Base-by-base conservation (phyloP, 2,329 filamentous ascomycete species). In the Claviceps maximensis region DNA sequence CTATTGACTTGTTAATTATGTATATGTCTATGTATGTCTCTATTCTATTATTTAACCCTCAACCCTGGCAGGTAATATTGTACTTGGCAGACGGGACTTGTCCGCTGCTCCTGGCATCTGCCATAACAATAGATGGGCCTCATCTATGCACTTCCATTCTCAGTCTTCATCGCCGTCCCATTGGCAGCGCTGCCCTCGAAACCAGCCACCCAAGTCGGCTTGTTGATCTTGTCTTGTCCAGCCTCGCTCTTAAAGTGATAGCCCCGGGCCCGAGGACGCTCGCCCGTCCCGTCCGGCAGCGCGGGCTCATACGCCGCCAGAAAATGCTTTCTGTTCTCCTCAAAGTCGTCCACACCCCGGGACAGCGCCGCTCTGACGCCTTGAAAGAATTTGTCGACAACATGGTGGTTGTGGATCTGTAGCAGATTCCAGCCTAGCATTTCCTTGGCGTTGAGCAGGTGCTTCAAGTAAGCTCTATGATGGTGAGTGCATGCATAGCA, bases 361-460 rank as follows among this genome's bases (percentile, higher is more conserved):
- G 57, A 65, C 17, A 97, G 83, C 53, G 81, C 82, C 1, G 68
- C 64, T 21, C 91, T 81, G 7, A 95, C 73, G 0, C 74, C 78
- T 0, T 72, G 67, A 66, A 97, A 95, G 71, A 97, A 95, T 0
- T 70, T 62, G 47, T 79, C 76, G 51, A 95, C 68, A 8, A 86
- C 70, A 56, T 83, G 76, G 65, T 94, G 83, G 65, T 98, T 98
- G 70, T 98, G 93, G 3, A 95, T 77, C 66, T 97, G 91, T 8
- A 98, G 75, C 8, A 98, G 75, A 0, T 85, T 87, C 93, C 93
- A 98, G 25, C 86, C 91, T 4, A 96, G 80, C 93, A 98, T 97
- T 69, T 98, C 93, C 63, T 90, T 94, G 0, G 93, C 89, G 47
- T 81, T 77, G 6, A 98, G 79, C 1, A 97, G 76, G 67, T 98